Percentiles rank a stretch among this genome's conserved stretches.
These are phyloP conservation scores for Conticribra weissflogii DNA, from an alignment of 108 stramenopile genomes.

Conservation along the genomic window DNA sequence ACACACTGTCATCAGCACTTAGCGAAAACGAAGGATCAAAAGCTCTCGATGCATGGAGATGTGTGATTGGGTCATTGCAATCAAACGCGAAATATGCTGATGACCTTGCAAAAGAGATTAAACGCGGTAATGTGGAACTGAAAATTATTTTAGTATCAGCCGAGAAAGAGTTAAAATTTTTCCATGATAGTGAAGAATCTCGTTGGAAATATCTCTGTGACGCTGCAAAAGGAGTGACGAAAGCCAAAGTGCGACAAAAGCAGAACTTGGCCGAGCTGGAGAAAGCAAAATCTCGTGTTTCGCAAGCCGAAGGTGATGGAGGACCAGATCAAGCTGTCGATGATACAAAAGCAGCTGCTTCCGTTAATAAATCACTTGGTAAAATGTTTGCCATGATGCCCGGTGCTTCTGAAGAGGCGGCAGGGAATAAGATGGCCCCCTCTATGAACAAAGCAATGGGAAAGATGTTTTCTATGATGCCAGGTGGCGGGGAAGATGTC, in stretches of 20 bases:
- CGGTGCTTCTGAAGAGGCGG: not conserved
- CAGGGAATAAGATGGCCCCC: constrained; percentile 27
- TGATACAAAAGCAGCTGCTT: constrained; percentile 5
- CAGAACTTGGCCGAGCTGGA: constrained; percentile 52
- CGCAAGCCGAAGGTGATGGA: constrained; percentile 44
- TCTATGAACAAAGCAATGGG: constrained; percentile 62
- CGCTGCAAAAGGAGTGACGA: constrained; percentile 58
- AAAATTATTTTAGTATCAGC: constrained; percentile 44
- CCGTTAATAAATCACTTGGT: constrained; percentile 4
- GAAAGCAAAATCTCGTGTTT: constrained; percentile 62
- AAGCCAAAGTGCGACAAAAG: constrained; percentile 56
- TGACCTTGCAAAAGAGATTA: constrained; percentile 40
- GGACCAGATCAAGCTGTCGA: not conserved
- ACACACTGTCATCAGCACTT: constrained; percentile 12
- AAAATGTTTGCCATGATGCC: constrained; percentile 12
- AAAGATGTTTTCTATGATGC: constrained; percentile 60
- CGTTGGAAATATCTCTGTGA: constrained; percentile 80
- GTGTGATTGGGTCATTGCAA: constrained; percentile 42
- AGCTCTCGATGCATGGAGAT: constrained; percentile 45
- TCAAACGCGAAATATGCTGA: constrained; percentile 42
- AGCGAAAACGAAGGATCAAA: constrained; percentile 38
- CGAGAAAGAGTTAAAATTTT: constrained; percentile 49
- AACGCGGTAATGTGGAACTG: constrained; percentile 39
- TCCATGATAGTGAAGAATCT: constrained; percentile 62
- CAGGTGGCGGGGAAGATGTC: constrained; percentile 70